phyloP scores from a whole-genome alignment of 345 rosid species.

The Bruguiera parviflora region DNA sequence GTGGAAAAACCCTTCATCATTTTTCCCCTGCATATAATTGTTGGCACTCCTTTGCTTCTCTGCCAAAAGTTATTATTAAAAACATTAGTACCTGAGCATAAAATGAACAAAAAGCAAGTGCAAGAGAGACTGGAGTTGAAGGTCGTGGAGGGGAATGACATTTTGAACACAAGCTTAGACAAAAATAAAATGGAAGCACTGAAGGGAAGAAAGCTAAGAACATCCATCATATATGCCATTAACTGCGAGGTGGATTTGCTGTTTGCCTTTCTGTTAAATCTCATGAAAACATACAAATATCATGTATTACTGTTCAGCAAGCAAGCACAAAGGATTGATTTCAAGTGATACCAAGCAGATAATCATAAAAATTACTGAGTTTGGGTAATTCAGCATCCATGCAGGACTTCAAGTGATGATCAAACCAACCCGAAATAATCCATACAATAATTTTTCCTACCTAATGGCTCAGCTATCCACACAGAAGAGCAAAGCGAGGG shows the following conservation, averaged over 20 bases:
- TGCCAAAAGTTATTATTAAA: slow-evolving; percentile 24
- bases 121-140: not conserved
- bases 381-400: too few species aligned
- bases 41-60: slow-evolving; percentile 53
- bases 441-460: too few species aligned
- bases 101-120: not conserved
- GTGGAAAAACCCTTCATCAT: slow-evolving; percentile 53
- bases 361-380: too few species aligned
- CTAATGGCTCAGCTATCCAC: too few species aligned
- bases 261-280: not conserved
- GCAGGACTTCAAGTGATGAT: too few species aligned
- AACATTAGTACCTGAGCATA: not conserved
- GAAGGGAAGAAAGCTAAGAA: not conserved
- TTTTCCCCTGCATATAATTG: slow-evolving; percentile 52
- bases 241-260: not conserved
- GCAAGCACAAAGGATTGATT: too few species aligned
- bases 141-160: not conserved
- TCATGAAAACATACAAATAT: not conserved
- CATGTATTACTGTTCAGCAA: not conserved
- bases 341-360: too few species aligned
- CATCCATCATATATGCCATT: not conserved
- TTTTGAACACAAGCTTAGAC: not conserved
- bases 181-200: not conserved
- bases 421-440: too few species aligned
- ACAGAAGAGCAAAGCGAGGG: too few species aligned